phyloP scores from a whole-genome alignment of 2,329 filamentous ascomycete genomes.

The Diaporthe citrichinensis region DNA sequence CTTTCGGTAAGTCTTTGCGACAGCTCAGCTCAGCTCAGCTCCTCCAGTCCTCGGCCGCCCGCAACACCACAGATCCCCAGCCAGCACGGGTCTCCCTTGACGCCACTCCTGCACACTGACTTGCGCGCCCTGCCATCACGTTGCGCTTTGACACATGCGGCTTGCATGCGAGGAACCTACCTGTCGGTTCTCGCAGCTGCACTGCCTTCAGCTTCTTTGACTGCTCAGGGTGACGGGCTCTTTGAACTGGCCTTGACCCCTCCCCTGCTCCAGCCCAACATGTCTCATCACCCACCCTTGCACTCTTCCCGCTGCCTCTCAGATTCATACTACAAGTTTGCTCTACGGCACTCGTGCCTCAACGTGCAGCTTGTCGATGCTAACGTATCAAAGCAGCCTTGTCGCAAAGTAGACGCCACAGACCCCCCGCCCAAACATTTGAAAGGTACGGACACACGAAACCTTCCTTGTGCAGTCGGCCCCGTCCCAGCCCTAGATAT shows the following conservation, averaged over 20 bases:
- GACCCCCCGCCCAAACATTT: constrained; percentile 30
- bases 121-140: constrained; percentile 26
- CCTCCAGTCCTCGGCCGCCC: constrained; percentile 6
- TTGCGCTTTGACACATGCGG: constrained; percentile 34
- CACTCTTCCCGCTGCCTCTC: constrained; percentile 19
- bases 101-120: constrained; percentile 26
- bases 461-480: constrained; percentile 9
- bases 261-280: constrained; percentile 37
- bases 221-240: constrained; percentile 10
- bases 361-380: constrained; percentile 33
- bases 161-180: constrained; percentile 32
- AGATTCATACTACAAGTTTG: constrained; percentile 12
- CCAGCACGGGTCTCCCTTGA: constrained; percentile 27
- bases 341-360: constrained; percentile 20
- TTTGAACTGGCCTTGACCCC: constrained; percentile 34
- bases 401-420: constrained; percentile 39
- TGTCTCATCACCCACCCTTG: constrained; percentile 42
- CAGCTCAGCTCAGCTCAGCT: constrained; percentile 10
- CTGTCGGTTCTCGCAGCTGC: constrained; percentile 39
- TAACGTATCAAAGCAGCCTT: constrained; percentile 41
- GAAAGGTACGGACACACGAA: constrained; percentile 39
- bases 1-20: constrained; percentile 38
- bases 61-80: background rate
- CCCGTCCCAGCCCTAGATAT: constrained; percentile 10
- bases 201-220: constrained; percentile 34